A percentile compares a stretch with the other conserved stretches of the same genome.
These are phyloP conservation scores for Tulasnella sp. DNA, from an alignment of 768 basidiomycete species.

Conservation along the genomic window DNA sequence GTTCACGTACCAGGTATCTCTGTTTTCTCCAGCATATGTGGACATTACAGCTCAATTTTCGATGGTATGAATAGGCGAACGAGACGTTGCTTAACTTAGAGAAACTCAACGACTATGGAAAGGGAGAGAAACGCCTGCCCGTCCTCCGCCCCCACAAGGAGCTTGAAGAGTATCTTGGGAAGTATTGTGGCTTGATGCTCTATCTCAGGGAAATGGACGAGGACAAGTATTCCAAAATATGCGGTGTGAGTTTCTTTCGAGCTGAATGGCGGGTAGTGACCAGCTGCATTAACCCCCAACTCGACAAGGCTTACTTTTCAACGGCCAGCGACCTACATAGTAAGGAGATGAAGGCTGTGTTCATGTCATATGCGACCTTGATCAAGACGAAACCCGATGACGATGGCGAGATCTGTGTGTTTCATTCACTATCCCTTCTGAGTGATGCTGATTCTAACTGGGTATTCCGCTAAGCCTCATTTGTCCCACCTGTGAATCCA, in stretches of 20 bases:
- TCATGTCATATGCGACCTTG: conserved; percentile 44
- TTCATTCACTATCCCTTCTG: background rate
- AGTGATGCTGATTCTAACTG: background rate
- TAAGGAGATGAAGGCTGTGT: conserved; percentile 63
- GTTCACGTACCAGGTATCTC: conserved; percentile 74
- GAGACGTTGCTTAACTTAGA: background rate
- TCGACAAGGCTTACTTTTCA: conserved; percentile 80
- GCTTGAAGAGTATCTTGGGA: conserved; percentile 72
- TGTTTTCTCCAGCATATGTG: conserved; percentile 21
- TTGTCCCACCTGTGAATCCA: conserved; percentile 21
- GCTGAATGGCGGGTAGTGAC: background rate
- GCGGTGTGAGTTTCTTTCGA: conserved; percentile 50
- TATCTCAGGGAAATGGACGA: conserved; percentile 98
- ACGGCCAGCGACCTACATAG: conserved; percentile 71
- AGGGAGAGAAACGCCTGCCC: conserved; percentile 43
- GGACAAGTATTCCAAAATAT: conserved; percentile 71
- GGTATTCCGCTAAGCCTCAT: conserved; percentile 6
- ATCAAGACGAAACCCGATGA: conserved; percentile 52
- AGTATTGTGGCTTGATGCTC: conserved; percentile 80
- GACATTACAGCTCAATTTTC: conserved; percentile 29
- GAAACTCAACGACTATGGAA: conserved; percentile 23
- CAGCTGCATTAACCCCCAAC: background rate
- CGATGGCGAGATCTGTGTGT: conserved; percentile 40
- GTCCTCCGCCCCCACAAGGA: conserved; percentile 44
- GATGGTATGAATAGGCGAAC: conserved; percentile 13